Evolutionary conservation across 148 eudicot species (phyloP), one percentile per base, ranked within the genome.

Genomic region (Selenicereus undatus): DNA sequence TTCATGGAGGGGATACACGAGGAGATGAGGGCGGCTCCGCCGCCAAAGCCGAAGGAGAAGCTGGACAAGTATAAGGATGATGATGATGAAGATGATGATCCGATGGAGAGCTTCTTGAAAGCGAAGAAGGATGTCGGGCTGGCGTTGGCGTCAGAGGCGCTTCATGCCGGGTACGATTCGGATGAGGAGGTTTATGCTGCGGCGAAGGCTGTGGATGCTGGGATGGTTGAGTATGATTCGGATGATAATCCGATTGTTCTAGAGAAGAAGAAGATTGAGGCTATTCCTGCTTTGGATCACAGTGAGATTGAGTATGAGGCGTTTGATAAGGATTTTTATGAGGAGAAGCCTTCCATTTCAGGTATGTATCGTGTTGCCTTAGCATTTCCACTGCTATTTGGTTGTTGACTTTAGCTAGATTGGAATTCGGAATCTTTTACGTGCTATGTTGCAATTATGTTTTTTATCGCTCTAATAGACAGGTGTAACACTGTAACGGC

Each of bases 121-220:
- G 92, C 98, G 17, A 96, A 94, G 91, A 96, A 91, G 90, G 99
- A 96, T 86, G 84, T 90, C 0, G 98, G 95, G 20, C 81, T 96
- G 82, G 81, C 96, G 11, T 79, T 96, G 84, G 99, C 99, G 14
- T 88, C 91, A 29, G 99, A 96, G 48, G 99, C 86, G 7, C 81
- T 96, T 26, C 87, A 82, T 7, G 99, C 99, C 0, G 99, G 99
- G 18, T 96, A 96, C 50, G 89, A 96, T 88, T 90, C 95, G 3
- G 99, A 96, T 54, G 95, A 96, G 89, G 99, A 96, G 92, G 99
- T 96, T 79, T 96, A 96, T 76, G 99, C 99, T 4, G 98, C 99
- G 0, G 99, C 99, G 3, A 96, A 96, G 85, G 99, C 99, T 2
- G 98, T 96, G 66, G 99, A 96, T 81, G 97, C 95, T 22, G 99